Conservation (phyloP, 2,329 filamentous ascomycete species). For the Colletotrichum noveboracense region DNA sequence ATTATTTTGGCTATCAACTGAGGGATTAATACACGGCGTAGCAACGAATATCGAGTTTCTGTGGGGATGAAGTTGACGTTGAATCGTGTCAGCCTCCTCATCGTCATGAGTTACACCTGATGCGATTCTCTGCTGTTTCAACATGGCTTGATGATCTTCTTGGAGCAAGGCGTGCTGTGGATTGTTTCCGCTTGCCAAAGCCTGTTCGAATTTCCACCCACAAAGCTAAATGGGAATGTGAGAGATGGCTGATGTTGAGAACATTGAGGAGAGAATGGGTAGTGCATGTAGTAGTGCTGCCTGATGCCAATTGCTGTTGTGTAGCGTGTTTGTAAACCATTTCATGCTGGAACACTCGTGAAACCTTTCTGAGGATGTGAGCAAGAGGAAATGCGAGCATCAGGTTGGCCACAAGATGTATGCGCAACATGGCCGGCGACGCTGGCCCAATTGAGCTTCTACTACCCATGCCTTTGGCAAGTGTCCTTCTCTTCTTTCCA, state of each 20-base stretch:
- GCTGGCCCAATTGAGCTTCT: neutral
- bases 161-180: no score
- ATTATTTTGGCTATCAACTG: neutral
- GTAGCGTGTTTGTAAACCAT: neutral
- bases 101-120: neutral
- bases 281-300: neutral
- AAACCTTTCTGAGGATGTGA: neutral
- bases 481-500: no score
- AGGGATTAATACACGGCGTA: neutral
- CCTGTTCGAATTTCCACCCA: neutral
- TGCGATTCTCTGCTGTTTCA: neutral
- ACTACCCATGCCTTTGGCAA: neutral
- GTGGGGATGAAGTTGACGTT: neutral
- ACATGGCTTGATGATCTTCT: neutral
- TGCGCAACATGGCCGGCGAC: fast-evolving
- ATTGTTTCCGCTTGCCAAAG: no score
- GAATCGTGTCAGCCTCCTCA: neutral
- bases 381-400: neutral
- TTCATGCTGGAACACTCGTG: neutral
- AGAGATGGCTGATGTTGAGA: fast-evolving
- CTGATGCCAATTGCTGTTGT: neutral
- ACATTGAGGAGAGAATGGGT: neutral
- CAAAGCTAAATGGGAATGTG: fast-evolving
- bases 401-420: neutral
- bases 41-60: neutral